Base-by-base conservation (phyloP, 306 rosid genomes). In the Lathyrus oleraceus region DNA sequence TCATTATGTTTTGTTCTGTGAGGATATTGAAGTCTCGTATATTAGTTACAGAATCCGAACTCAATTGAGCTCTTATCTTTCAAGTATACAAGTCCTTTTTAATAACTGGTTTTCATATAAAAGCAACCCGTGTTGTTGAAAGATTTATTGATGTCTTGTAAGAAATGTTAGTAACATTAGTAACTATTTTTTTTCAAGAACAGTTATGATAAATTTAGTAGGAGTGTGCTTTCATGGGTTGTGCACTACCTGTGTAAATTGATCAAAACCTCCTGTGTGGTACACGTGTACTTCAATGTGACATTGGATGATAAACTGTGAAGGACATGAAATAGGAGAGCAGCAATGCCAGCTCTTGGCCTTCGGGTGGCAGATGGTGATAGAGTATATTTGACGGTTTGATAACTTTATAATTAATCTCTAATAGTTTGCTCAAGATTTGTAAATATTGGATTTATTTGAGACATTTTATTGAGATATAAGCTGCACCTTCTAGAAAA, bases 271-370 rank as follows among this genome's bases (percentile, higher is more conserved):
- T 40, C 16, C 61, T 1, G 5, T 3, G 5, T 16, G 44, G 27
- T 59, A 47, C 27, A 49, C 39, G 39, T 54, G 6, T 23, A 45
- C 35, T 21, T 17, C 5, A 35, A 71, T 39, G 35, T 39, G 67
- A n/a, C 56, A 52, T 51, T 70, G 61, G 67, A 63, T 30, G 42
- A 69, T 49, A 12, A 67, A 32, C 5, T 51, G 52, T 59, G 38
- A 60, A 48, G 36, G 39, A 19, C 38, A 14, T 58, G 27, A 71
- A 48, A 25, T 16, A 45, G 25, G 69, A 65, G 30, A 57, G 74
- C 70, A 47, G 74, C 70, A 61, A 68, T 48, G 56, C 13, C 45
- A 52, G 43, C 32, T 56, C 19, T 14, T 56, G 66, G 59, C 52
- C 35, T 27, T 5, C 1, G 14, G 61, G 14, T 35, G 57, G 27